These are phyloP conservation scores for Potentilla sterilis DNA, from an alignment of 306 rosid species.

Conservation along the genomic window DNA sequence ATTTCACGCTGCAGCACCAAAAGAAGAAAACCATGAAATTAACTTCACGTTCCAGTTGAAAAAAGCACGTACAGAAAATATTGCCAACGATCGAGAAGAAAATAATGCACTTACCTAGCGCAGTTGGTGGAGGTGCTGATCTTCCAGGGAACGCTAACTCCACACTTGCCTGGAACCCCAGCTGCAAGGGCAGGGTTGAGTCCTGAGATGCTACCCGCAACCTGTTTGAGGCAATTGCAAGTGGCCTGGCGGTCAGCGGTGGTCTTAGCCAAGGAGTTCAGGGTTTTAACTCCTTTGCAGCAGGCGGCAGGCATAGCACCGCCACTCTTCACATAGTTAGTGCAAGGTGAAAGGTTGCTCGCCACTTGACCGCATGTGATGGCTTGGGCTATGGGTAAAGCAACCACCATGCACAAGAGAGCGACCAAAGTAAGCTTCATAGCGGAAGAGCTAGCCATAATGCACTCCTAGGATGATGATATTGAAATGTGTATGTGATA, in stretches of 20 bases:
- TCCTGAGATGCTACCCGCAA: not conserved
- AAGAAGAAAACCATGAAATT: not conserved
- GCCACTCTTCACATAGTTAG: not conserved
- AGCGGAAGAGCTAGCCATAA: slow-evolving; percentile 26
- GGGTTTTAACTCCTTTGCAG: slow-evolving; percentile 11
- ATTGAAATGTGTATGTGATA: not conserved
- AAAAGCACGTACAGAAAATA: not conserved
- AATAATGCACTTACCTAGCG: slow-evolving; percentile 11
- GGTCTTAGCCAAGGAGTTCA: slow-evolving; percentile 7
- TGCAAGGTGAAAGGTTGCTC: slow-evolving; percentile 10
- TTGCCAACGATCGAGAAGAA: not conserved
- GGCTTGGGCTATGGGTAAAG: slow-evolving; percentile 33
- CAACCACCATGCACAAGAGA: slow-evolving; percentile 28
- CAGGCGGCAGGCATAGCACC: not conserved
- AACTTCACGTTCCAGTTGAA: not conserved
- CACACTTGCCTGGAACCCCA: slow-evolving; percentile 40
- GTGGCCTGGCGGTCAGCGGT: slow-evolving; percentile 27
- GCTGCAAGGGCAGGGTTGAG: slow-evolving; percentile 6
- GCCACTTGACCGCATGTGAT: slow-evolving; percentile 32
- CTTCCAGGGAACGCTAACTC: slow-evolving; percentile 53
- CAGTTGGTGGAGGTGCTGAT: slow-evolving; percentile 64
- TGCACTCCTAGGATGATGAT: not conserved
- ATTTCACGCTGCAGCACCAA: not conserved
- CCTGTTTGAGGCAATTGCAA: slow-evolving; percentile 45
- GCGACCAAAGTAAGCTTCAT: slow-evolving; percentile 22